Base-by-base conservation (phyloP, 1,284 basidiomycete species). In the Ganoderma lingzhi region DNA sequence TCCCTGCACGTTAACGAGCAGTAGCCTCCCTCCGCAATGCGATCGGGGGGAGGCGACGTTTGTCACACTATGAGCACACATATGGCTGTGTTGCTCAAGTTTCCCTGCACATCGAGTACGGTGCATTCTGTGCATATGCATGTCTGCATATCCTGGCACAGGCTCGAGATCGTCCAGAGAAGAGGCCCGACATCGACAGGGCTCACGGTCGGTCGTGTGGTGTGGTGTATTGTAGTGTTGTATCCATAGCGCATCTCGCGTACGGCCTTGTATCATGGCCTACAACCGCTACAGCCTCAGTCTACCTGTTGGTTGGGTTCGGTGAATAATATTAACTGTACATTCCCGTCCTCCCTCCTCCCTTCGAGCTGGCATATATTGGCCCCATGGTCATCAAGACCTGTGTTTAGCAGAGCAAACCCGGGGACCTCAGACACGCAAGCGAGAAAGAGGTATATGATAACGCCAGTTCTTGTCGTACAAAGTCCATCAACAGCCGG, bases 401-500 rank as follows among this genome's bases (percentile, higher is more conserved):
- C 39, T 9, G 12, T n/a, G 6, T 17, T 44, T 12, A 14, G 42
- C 42, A 6, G 23, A 12, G 9, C 10, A 51, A 51, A 19, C 23
- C 51, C 32, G 30, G 53, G 2, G 19, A 17, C 14, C 6, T 30
- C 5, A 32, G 9, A 17, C 15, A 9, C 12, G 28, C 30, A 32
- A 32, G 10, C 9, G 39, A 15, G 53, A 63, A 61, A 63, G 39
- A 67, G 72, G 72, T 73, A 73, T 73, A 73, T 71, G 67, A 69
- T 69, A 66, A 68, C 67, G 71, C 67, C 63, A 65, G 67, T 73
- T 66, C 69, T n/a, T 72, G 69, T 44, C 67, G 37, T 70, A 70
- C 71, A 70, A 60, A 67, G 42, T 68, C 62, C 67, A 48, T 63
- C 58, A 12, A 61, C 63, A 55, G 30, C 39, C 32, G 15, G 60